Evolutionary conservation across 768 basidiomycete genomes (phyloP), one percentile per base, ranked within the genome.

Genomic region (Russula dissimulans): DNA sequence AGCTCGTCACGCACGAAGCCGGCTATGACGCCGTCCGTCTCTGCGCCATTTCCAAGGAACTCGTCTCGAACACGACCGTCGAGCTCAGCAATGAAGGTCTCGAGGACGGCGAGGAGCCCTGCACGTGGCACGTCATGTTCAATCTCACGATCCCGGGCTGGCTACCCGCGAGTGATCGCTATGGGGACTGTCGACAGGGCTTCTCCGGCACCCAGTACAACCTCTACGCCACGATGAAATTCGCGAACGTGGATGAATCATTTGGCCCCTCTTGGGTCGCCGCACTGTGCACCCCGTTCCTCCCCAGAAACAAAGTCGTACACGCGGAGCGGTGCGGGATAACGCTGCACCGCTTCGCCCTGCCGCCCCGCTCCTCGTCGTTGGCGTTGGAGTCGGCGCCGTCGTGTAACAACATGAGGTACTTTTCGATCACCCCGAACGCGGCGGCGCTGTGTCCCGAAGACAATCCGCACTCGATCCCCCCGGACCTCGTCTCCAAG

Each of bases 91-190:
- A 86, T 69, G 83, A 85, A 62, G 84, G 79, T 15, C 77, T 79
- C 48, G 84, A 89, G 67, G 79, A 84, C 42, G 72, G 74, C 26
- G 76, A 72, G 52, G 73, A 74, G 58, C 80, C 81, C 54, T 84
- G 80, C 79, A 73, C 69, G 71, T 91, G 91, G 86, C 84, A 87
- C 65, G 75, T 92, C 57, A 76, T 85, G 17, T 95, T 95, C 70
- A 85, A 92, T 70, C 73, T 97, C 4, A 79, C 82, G 15, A 74
- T 95, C n/a, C 92, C 93, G 5, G 94, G 92, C 17, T 95, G 94
- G 94, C 78, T 97, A 3, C 93, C 93, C 8, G 77, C 78, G 1
- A 78, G 82, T 3, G 58, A 69, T 5, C 22, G 49, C 4, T 78
- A 82, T 59, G 82, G 84, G 29, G 70, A 77, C 15, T 66, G 64